Evolutionary conservation across 495 filamentous ascomycete species (phyloP).

Genomic region (Penicillium flavigenum): DNA sequence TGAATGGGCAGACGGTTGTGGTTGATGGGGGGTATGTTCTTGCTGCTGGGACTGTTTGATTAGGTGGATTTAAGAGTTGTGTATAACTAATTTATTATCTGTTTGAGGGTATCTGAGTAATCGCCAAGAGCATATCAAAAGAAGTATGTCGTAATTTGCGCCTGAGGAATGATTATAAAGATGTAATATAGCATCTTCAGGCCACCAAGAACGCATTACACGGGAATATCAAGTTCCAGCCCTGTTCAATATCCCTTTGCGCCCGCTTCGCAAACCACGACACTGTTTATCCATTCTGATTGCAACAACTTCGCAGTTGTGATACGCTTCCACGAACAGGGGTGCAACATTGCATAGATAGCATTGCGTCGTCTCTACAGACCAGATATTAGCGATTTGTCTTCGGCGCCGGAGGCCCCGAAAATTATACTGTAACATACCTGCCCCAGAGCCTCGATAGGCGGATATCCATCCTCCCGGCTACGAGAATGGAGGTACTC

Average conservation of each 20-base stretch:
- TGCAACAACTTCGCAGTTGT: slow-evolving; percentile 16
- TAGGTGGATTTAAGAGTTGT: not conserved
- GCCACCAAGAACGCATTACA: not conserved
- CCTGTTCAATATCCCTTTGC: slow-evolving; percentile 16
- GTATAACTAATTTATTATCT: not conserved
- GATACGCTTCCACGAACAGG: slow-evolving; percentile 20
- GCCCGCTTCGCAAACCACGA: slow-evolving; percentile 26
- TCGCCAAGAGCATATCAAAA: not conserved
- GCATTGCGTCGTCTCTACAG: slow-evolving; percentile 28
- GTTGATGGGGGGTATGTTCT: slow-evolving; percentile 65
- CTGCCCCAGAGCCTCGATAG: slow-evolving; percentile 83
- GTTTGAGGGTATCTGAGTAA: not conserved
- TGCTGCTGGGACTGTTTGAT: slow-evolving; percentile 30
- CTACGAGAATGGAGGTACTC: slow-evolving; percentile 78
- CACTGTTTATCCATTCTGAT: slow-evolving; percentile 27
- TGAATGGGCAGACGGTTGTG: slow-evolving; percentile 66
- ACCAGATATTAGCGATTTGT: not conserved
- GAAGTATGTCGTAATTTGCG: not conserved
- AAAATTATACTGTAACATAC: slow-evolving; percentile 54
- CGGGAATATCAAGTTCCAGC: not conserved
- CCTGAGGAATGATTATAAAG: not conserved
- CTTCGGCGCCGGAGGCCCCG: not conserved
- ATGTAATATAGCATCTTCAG: not conserved
- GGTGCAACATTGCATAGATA: slow-evolving; percentile 31
- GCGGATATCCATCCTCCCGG: slow-evolving; percentile 82